Conservation (phyloP, 306 rosid species). For the Malus sylvestris region DNA sequence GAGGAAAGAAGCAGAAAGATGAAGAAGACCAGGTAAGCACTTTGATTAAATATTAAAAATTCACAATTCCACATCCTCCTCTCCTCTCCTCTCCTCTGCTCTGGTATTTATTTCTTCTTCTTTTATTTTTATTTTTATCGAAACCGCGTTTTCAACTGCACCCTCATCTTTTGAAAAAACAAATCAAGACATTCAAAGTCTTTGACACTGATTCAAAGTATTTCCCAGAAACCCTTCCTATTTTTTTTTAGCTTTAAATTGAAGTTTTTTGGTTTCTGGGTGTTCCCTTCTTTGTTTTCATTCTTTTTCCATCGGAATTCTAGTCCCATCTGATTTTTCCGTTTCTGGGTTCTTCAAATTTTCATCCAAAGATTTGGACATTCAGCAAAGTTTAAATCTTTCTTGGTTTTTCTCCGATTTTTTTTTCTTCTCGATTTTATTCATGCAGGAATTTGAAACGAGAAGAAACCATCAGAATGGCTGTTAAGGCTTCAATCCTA, state of each 20-base stretch:
- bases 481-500: conserved; percentile 20
- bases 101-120: neutral
- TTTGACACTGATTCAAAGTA: conserved; percentile 16
- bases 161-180: conserved; percentile 7
- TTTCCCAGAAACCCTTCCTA: neutral
- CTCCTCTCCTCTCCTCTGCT: neutral
- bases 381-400: conserved; percentile 12
- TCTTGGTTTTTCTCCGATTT: conserved; percentile 10
- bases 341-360: neutral
- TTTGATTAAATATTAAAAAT: neutral
- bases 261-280: conserved; percentile 15
- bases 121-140: neutral
- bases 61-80: neutral
- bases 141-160: conserved; percentile 65
- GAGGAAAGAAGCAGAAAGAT: neutral
- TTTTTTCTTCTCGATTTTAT: conserved; percentile 1
- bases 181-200: conserved; percentile 24
- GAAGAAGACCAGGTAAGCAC: conserved; percentile 14
- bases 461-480: conserved; percentile 30
- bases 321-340: neutral
- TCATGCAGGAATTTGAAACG: conserved; percentile 37
- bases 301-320: neutral
- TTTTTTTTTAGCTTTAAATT: neutral
- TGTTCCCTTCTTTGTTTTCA: neutral
- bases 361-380: neutral